Percentiles rank a stretch among this genome's conserved stretches.
phyloP scores from a whole-genome alignment of 345 rosid genomes.

The Mangifera indica region DNA sequence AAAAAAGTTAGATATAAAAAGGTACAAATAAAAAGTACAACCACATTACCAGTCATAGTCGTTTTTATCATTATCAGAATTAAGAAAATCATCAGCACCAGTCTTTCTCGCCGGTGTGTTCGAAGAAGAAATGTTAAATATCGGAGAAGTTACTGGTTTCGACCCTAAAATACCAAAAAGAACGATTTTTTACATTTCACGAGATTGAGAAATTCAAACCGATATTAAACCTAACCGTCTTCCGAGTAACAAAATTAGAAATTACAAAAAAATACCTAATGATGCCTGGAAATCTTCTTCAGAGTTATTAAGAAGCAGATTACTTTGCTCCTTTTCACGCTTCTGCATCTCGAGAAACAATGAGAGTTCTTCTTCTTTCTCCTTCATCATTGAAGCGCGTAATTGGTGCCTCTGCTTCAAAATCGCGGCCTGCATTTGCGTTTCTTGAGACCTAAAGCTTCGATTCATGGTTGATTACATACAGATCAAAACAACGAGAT shows the following conservation, averaged over 20 bases:
- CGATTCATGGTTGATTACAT: constrained; percentile 58
- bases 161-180: constrained; percentile 47
- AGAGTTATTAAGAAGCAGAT: constrained; percentile 52
- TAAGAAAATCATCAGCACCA: constrained; percentile 86
- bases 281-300: constrained; percentile 68
- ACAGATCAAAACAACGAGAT: constrained; percentile 28
- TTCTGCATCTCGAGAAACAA: constrained; percentile 91
- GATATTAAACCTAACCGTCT: neutral
- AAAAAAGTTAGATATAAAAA: neutral
- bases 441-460: constrained; percentile 81
- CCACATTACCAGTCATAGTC: constrained; percentile 89
- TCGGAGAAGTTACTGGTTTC: constrained; percentile 76
- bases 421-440: constrained; percentile 62
- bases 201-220: neutral
- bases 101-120: constrained; percentile 46
- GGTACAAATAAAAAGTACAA: neutral
- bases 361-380: constrained; percentile 89
- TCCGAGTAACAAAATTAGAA: neutral
- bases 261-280: constrained; percentile 43
- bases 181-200: neutral
- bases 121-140: constrained; percentile 67
- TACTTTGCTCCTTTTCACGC: constrained; percentile 74
- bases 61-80: constrained; percentile 84
- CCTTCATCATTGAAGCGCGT: constrained; percentile 78
- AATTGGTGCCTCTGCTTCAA: constrained; percentile 77